Evolutionary conservation across 169 alveolate species (phyloP).

Genomic region (Pseudocohnilembus persalinus): DNA sequence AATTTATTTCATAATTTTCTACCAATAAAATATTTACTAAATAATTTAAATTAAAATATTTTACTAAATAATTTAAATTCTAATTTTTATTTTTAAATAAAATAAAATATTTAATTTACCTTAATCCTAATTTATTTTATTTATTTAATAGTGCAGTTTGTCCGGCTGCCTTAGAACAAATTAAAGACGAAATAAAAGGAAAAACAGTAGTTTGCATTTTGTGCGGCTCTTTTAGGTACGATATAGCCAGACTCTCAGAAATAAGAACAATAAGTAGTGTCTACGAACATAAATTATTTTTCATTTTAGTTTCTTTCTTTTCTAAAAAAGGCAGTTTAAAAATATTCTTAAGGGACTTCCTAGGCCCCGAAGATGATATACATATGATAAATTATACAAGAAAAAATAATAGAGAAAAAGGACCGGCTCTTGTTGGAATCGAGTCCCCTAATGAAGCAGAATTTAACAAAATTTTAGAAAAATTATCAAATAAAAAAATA

Average conservation of each 20-base stretch:
- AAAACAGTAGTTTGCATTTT: constrained; percentile 14
- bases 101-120: too few species aligned
- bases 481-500: constrained; percentile 15
- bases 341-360: neutral
- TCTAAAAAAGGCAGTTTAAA: constrained; percentile 9
- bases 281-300: neutral
- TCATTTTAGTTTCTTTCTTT: constrained; percentile 6
- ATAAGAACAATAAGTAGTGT: constrained; percentile 6
- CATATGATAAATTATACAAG: constrained; percentile 23
- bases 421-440: constrained; percentile 41
- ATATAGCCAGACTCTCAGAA: neutral
- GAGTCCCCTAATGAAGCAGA: constrained; percentile 6
- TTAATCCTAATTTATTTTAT: too few species aligned
- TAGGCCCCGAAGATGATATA: constrained; percentile 28
- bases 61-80: too few species aligned
- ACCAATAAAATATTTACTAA: too few species aligned
- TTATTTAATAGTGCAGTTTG: neutral
- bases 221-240: neutral
- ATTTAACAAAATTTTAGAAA: constrained; percentile 15
- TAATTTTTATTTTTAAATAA: too few species aligned
- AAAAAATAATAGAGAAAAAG: constrained; percentile 41
- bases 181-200: constrained; percentile 6
- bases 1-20: too few species aligned
- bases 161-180: constrained; percentile 1
- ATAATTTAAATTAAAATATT: too few species aligned